Conservation (phyloP, 1,139 yeast species). For the Candida freyschussii region DNA sequence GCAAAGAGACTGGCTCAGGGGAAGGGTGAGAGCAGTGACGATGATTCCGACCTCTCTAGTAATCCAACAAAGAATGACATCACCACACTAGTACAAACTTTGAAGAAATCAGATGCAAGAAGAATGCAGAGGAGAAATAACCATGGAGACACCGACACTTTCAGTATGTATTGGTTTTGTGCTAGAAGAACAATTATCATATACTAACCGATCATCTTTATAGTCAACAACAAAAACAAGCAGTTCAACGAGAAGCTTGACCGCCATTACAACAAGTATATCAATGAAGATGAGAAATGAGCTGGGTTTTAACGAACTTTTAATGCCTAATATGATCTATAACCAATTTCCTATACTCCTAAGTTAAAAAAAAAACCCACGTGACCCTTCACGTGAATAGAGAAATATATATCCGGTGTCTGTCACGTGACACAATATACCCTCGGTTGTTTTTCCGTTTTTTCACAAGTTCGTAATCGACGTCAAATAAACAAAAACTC, state of each 20-base stretch:
- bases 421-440: too few relatives aligned
- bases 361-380: too few relatives aligned
- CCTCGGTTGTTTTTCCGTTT: too few relatives aligned
- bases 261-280: conserved; percentile 46
- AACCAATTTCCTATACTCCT: too few relatives aligned
- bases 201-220: too few relatives aligned
- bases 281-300: too few relatives aligned
- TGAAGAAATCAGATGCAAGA: conserved; percentile 30
- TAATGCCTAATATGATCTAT: too few relatives aligned
- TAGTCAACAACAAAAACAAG: conserved; percentile 70
- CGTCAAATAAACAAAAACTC: too few relatives aligned
- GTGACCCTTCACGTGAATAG: too few relatives aligned
- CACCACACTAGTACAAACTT: conserved; percentile 35
- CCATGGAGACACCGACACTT: conserved; percentile 31
- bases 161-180: conserved; percentile 13
- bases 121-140: conserved; percentile 33
- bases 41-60: conserved; percentile 15
- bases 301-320: too few relatives aligned
- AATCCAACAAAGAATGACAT: conserved; percentile 37
- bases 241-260: conserved; percentile 72
- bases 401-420: too few relatives aligned
- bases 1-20: conserved; percentile 25
- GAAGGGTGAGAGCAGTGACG: conserved; percentile 3
- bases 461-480: too few relatives aligned
- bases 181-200: not conserved